Evolutionary conservation across 148 eudicot species (phyloP).

Genomic region (Silene latifolia): DNA sequence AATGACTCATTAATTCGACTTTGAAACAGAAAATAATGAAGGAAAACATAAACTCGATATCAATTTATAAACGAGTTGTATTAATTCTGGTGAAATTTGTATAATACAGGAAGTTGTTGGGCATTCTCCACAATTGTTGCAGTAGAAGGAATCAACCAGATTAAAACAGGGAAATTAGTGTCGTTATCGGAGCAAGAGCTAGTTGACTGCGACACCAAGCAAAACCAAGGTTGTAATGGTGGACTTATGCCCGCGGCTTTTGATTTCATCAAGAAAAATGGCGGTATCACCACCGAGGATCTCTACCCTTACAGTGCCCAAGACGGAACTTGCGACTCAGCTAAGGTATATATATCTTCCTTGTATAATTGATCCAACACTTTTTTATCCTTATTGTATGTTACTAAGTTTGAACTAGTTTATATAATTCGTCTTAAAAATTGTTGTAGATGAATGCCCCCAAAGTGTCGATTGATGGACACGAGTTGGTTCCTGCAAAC

Average conservation of each 20-base stretch:
- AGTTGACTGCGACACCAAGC: conserved; percentile 69
- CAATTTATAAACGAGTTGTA: not conserved
- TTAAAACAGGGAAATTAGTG: conserved; percentile 68
- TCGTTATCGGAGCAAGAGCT: conserved; percentile 89
- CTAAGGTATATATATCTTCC: conserved; percentile 62
- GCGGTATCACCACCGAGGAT: conserved; percentile 68
- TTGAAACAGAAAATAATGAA: too few relatives aligned
- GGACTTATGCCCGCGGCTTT: conserved; percentile 86
- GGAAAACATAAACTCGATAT: not conserved
- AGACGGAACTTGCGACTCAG: conserved; percentile 55
- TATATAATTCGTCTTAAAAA: not conserved
- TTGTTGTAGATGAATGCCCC: conserved; percentile 43
- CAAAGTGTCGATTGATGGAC: conserved; percentile 76
- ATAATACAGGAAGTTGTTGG: conserved; percentile 90
- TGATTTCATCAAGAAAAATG: conserved; percentile 60
- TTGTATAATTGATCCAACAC: too few relatives aligned
- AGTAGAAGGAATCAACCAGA: conserved; percentile 87
- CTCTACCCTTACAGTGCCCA: conserved; percentile 64
- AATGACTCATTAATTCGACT: not conserved
- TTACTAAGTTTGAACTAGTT: not conserved
- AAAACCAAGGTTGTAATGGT: conserved; percentile 82
- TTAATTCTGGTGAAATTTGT: not conserved
- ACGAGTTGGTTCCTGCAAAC: conserved; percentile 67
- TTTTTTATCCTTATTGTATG: too few relatives aligned
- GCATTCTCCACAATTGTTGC: conserved; percentile 83